Percentiles rank a stretch among this genome's conserved stretches.
Conservation (phyloP, 1,139 yeast species). For the Taphrina pruni region DNA sequence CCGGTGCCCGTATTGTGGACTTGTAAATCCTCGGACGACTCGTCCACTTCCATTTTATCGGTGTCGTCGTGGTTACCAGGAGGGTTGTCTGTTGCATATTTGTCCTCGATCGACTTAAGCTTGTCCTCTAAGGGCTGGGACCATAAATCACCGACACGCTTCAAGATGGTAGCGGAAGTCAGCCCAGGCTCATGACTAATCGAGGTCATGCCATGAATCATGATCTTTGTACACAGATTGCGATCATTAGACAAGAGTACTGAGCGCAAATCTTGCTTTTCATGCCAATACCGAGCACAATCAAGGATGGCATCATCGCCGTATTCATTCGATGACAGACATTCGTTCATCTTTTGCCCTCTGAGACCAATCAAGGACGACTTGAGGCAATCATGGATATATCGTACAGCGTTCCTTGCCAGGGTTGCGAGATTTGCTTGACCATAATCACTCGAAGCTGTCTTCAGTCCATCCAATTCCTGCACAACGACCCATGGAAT, state of each 20-base stretch:
- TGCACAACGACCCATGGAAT: slow-evolving; percentile 72
- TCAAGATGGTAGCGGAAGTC: not conserved
- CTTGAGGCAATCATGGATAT: slow-evolving; percentile 74
- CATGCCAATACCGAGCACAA: slow-evolving; percentile 72
- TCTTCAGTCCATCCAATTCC: slow-evolving; percentile 81
- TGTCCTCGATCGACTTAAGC: not conserved
- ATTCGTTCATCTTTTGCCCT: slow-evolving; percentile 69
- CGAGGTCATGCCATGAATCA: slow-evolving; percentile 51
- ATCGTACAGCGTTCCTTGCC: slow-evolving; percentile 78
- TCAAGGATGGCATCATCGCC: slow-evolving; percentile 88
- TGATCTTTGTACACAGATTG: slow-evolving; percentile 78
- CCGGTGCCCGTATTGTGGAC: not conserved
- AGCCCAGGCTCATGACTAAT: slow-evolving; percentile 19
- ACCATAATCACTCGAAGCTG: slow-evolving; percentile 21
- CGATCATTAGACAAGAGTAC: slow-evolving; percentile 79
- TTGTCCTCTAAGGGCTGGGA: not conserved
- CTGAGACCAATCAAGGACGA: slow-evolving; percentile 58
- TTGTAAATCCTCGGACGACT: not conserved
- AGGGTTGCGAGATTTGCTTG: slow-evolving; percentile 48
- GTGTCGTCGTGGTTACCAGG: not conserved
- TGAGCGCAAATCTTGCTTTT: slow-evolving; percentile 56
- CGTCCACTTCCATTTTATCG: not conserved
- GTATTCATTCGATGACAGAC: slow-evolving; percentile 50
- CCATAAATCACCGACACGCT: not conserved
- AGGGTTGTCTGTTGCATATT: not conserved